phyloP scores from a whole-genome alignment of 2,329 filamentous ascomycete species.

The Mycosphaerella arachidis region DNA sequence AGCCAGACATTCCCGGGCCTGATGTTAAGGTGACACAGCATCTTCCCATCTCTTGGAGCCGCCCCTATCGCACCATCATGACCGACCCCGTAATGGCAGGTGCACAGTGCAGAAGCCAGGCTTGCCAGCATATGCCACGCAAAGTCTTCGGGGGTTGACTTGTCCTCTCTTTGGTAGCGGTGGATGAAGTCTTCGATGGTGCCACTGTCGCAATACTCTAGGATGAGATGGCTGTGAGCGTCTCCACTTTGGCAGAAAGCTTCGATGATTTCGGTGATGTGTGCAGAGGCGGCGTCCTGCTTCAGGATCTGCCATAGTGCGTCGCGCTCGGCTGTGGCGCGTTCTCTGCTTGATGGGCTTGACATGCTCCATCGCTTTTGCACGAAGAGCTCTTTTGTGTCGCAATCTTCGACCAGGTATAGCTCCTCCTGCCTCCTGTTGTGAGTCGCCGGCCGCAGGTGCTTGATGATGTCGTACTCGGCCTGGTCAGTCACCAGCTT shows the following conservation, averaged over 20 bases:
- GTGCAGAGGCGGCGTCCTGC: not conserved
- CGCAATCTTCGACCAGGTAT: slow-evolving; percentile 8
- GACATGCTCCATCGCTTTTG: slow-evolving; percentile 12
- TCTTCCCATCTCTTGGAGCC: slow-evolving; percentile 12
- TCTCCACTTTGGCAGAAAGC: slow-evolving; percentile 1
- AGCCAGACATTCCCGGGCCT: slow-evolving; percentile 18
- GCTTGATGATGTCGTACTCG: slow-evolving; percentile 9
- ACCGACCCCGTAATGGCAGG: slow-evolving; percentile 32
- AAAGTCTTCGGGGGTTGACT: slow-evolving; percentile 6
- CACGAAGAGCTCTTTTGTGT: slow-evolving; percentile 9
- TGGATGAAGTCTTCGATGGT: slow-evolving; percentile 17
- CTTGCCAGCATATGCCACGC: slow-evolving; percentile 18
- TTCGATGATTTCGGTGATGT: slow-evolving; percentile 15
- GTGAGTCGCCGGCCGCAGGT: not conserved
- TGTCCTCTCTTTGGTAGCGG: not conserved
- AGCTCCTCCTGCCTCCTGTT: slow-evolving; percentile 8
- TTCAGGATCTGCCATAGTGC: slow-evolving; percentile 14
- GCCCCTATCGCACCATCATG: not conserved
- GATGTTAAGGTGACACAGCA: slow-evolving; percentile 21
- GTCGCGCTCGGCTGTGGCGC: slow-evolving; percentile 9
- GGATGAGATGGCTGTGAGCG: slow-evolving; percentile 9
- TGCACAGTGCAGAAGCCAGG: slow-evolving; percentile 12
- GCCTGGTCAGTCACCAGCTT: not conserved
- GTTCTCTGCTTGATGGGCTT: not conserved
- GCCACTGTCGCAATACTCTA: slow-evolving; percentile 21